phyloP scores from a whole-genome alignment of 2,329 filamentous ascomycete species.

The Aaosphaeria pasadenensis region DNA sequence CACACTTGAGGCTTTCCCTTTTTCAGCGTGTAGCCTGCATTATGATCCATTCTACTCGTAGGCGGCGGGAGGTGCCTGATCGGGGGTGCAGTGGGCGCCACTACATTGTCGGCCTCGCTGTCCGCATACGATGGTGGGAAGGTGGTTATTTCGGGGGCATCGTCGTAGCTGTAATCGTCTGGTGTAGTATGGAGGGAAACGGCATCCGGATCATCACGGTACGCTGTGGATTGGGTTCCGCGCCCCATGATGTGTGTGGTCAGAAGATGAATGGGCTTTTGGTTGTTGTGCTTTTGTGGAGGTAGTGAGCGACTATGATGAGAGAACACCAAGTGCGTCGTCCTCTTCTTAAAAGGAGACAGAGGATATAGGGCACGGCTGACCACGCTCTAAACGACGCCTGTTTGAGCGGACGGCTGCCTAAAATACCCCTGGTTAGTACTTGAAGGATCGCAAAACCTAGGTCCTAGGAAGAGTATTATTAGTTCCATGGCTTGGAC shows the following conservation, averaged over 20 bases:
- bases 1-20: slow-evolving; percentile 25
- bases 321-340: too few relatives aligned
- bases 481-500: too few relatives aligned
- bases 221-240: slow-evolving; percentile 17
- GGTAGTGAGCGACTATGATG: neutral
- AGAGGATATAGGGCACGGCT: too few relatives aligned
- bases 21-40: slow-evolving; percentile 13
- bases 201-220: slow-evolving; percentile 37
- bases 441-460: too few relatives aligned
- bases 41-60: slow-evolving; percentile 25
- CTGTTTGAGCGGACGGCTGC: too few relatives aligned
- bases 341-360: too few relatives aligned
- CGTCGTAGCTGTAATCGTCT: slow-evolving; percentile 36
- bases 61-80: slow-evolving; percentile 27
- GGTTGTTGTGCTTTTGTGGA: neutral
- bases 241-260: slow-evolving; percentile 24
- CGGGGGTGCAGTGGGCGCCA: slow-evolving; percentile 5
- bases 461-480: too few relatives aligned
- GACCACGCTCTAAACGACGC: too few relatives aligned
- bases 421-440: too few relatives aligned
- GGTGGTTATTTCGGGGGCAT: slow-evolving; percentile 29
- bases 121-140: slow-evolving; percentile 37
- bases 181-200: slow-evolving; percentile 39
- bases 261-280: slow-evolving; percentile 5
- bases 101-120: slow-evolving; percentile 19